A percentile compares a stretch with the other conserved stretches of the same genome.
phyloP scores from a whole-genome alignment of 2,329 filamentous ascomycete genomes.

The Clonostachys solani region DNA sequence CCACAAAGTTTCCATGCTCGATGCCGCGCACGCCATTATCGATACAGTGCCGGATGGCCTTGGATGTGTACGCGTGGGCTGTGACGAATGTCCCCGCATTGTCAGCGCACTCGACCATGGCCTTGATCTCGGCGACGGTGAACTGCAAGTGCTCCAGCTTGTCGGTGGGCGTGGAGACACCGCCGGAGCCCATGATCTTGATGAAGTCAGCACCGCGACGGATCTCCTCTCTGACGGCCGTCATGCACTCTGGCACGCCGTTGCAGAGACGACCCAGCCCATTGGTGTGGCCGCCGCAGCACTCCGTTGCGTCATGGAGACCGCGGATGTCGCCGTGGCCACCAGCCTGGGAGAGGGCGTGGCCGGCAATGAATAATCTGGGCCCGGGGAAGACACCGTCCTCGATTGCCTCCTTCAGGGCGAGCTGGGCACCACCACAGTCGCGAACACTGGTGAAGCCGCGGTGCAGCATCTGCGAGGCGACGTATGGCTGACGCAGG shows the following conservation, averaged over 20 bases:
- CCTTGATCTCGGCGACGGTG: slow-evolving; percentile 48
- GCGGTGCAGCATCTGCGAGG: slow-evolving; percentile 44
- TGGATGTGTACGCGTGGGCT: slow-evolving; percentile 52
- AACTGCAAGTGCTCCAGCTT: slow-evolving; percentile 50
- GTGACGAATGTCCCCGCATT: slow-evolving; percentile 49
- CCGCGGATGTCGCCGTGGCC: slow-evolving; percentile 43
- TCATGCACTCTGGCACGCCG: slow-evolving; percentile 49
- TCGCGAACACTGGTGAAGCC: slow-evolving; percentile 58
- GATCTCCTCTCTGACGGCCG: slow-evolving; percentile 47
- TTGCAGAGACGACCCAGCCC: slow-evolving; percentile 33
- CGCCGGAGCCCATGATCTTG: slow-evolving; percentile 51
- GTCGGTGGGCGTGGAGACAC: slow-evolving; percentile 49
- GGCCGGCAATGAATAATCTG: slow-evolving; percentile 47
- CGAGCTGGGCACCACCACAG: slow-evolving; percentile 49
- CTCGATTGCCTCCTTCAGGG: slow-evolving; percentile 51
- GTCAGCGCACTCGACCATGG: slow-evolving; percentile 44
- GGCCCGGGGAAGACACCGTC: slow-evolving; percentile 52
- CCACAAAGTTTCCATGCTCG: slow-evolving; percentile 38
- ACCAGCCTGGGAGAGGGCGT: slow-evolving; percentile 50
- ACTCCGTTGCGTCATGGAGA: not conserved
- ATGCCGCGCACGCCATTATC: slow-evolving; percentile 51
- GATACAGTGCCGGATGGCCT: slow-evolving; percentile 43
- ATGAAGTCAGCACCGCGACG: slow-evolving; percentile 54
- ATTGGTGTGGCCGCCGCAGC: slow-evolving; percentile 12
- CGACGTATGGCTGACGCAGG: slow-evolving; percentile 41